Conservation (phyloP, 116 monocot species). For the Thalassia testudinum region DNA sequence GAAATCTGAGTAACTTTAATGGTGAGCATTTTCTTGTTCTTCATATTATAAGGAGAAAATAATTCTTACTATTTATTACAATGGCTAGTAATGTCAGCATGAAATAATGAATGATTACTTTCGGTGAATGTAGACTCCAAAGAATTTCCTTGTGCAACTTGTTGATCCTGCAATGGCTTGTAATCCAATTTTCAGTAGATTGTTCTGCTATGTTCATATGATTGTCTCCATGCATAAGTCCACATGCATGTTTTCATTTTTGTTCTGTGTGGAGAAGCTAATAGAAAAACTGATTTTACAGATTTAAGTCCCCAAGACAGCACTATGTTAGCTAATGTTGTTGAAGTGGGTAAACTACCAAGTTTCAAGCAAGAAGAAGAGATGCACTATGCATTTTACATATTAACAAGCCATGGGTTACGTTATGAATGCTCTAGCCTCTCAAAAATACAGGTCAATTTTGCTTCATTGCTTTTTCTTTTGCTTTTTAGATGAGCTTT, state of each 20-base stretch:
- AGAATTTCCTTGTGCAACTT: no score
- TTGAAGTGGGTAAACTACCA: constrained; percentile 50
- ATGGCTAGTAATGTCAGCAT: no score
- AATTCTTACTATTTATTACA: no score
- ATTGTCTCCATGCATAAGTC: neutral
- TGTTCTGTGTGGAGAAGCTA: neutral
- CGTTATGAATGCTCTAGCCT: constrained; percentile 64
- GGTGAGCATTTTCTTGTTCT: no score
- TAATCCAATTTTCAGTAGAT: neutral
- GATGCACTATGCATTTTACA: constrained; percentile 46
- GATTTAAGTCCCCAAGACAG: constrained; percentile 92
- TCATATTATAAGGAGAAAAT: no score
- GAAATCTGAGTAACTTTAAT: no score
- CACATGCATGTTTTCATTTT: neutral
- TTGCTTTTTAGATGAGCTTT: no score
- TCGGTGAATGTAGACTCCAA: no score
- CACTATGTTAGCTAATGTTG: constrained; percentile 62
- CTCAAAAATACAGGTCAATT: constrained; percentile 50
- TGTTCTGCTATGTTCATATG: neutral
- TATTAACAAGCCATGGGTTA: constrained; percentile 54
- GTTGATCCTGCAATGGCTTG: neutral
- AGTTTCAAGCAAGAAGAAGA: constrained; percentile 38
- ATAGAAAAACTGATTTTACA: constrained; percentile 11
- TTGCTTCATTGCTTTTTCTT: constrained; percentile 2
- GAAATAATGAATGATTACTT: no score